Conservation (phyloP, 305 asterid genomes). For the Solanum hybrid region DNA sequence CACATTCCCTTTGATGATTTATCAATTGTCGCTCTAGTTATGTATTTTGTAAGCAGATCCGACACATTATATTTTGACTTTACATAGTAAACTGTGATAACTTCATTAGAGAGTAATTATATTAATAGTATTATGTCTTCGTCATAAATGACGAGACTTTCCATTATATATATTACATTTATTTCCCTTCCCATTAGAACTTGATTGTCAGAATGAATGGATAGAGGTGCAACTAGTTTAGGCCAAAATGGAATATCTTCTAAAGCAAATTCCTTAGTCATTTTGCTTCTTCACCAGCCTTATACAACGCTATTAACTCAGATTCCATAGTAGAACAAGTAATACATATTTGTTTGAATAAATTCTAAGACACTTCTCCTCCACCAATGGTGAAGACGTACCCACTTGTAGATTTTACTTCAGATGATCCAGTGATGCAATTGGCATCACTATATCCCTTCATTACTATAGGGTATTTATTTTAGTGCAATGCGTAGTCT, state of each 20-base stretch:
- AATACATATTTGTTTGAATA: neutral
- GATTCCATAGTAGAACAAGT: neutral
- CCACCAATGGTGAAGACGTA: neutral
- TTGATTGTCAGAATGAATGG: neutral
- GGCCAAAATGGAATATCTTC: neutral
- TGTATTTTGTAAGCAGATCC: neutral
- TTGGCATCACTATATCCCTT: neutral
- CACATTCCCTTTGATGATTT: neutral
- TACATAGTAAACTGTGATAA: neutral
- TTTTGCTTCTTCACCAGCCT: neutral
- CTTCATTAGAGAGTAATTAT: neutral
- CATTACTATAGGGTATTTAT: neutral
- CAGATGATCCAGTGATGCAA: neutral
- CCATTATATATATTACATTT: neutral
- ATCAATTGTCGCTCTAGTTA: neutral
- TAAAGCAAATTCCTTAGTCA: neutral
- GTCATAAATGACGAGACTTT: neutral
- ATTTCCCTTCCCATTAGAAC: neutral
- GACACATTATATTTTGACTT: neutral
- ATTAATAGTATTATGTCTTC: neutral
- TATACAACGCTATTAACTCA: neutral
- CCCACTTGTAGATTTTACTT: neutral
- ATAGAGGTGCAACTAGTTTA: neutral
- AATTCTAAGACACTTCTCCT: neutral
- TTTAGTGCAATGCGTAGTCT: neutral